Evolutionary conservation across 805 yeast genomes (phyloP).

Genomic region (Candida krabiensis): DNA sequence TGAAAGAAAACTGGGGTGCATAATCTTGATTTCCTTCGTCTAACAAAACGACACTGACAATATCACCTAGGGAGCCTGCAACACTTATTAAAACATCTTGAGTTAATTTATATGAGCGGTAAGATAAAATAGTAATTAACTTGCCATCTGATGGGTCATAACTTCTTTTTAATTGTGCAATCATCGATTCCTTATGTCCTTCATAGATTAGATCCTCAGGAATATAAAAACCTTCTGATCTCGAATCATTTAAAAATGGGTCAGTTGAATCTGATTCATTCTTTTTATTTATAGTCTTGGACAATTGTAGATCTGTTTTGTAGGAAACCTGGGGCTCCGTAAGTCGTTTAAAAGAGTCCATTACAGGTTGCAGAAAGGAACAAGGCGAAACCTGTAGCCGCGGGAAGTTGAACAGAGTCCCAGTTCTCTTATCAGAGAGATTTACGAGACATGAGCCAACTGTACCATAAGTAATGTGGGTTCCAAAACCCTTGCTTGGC

Average conservation of each 20-base stretch:
- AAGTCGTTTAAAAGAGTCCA: conserved; percentile 8
- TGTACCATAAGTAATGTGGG: conserved; percentile 44
- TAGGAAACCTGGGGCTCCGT: conserved; percentile 9
- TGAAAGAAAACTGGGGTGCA: conserved; percentile 11
- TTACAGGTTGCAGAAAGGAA: conserved; percentile 16
- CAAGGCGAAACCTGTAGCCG: conserved; percentile 1
- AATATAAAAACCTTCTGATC: conserved; percentile 23
- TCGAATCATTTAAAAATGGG: no score
- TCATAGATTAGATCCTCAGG: conserved; percentile 28
- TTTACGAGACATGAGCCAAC: conserved; percentile 33
- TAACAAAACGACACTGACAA: conserved; percentile 29
- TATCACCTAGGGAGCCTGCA: conserved; percentile 34
- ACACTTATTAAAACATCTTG: conserved; percentile 27
- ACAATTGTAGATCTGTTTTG: no score
- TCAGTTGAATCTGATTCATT: no score
- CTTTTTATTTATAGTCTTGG: no score
- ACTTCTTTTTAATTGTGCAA: conserved; percentile 26
- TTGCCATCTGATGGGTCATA: conserved; percentile 39
- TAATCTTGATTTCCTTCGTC: conserved; percentile 2
- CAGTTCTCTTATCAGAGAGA: conserved; percentile 11
- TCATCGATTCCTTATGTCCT: conserved; percentile 27
- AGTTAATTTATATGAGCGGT: conserved; percentile 1
- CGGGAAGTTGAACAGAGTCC: conserved; percentile 11
- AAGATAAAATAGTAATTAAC: conserved; percentile 16
- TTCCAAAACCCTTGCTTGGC: conserved; percentile 37